Conservation (phyloP, 495 filamentous ascomycete genomes). For the Daldinia grandis region DNA sequence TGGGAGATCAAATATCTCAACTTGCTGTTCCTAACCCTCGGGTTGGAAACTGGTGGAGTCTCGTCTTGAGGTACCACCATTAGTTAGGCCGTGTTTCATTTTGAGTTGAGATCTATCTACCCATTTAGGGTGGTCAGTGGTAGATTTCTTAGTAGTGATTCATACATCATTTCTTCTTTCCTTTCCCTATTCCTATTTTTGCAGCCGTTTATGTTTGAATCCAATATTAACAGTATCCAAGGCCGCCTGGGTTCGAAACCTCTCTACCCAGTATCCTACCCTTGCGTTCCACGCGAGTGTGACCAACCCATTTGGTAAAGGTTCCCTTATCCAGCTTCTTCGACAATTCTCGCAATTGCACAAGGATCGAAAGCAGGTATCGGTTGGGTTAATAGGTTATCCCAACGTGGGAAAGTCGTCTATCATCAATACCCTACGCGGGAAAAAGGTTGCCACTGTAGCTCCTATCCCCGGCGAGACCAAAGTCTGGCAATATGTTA, state of each 20-base stretch:
- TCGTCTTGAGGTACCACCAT: constrained; percentile 91
- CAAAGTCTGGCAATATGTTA: constrained; percentile 98
- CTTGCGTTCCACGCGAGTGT: constrained; percentile 92
- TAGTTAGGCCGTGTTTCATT: constrained; percentile 68
- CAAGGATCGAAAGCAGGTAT: constrained; percentile 89
- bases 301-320: constrained; percentile 91
- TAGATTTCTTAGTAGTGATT: constrained; percentile 97
- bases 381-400: constrained; percentile 85
- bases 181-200: constrained; percentile 6
- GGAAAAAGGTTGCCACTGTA: constrained; percentile 91
- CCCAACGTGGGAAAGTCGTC: constrained; percentile 91
- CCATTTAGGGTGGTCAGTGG: constrained; percentile 61
- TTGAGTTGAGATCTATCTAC: constrained; percentile 85
- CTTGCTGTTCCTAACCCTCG: constrained; percentile 68
- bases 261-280: constrained; percentile 89
- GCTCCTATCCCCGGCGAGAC: constrained; percentile 97
- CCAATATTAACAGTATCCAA: constrained; percentile 50
- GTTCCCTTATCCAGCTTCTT: constrained; percentile 75
- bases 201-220: not conserved
- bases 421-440: constrained; percentile 90
- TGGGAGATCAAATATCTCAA: constrained; percentile 84
- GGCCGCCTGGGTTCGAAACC: constrained; percentile 83
- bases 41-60: constrained; percentile 71
- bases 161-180: constrained; percentile 73
- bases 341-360: constrained; percentile 95